Base-by-base conservation (phyloP, 1,284 basidiomycete genomes). In the Chalciporus sp. region DNA sequence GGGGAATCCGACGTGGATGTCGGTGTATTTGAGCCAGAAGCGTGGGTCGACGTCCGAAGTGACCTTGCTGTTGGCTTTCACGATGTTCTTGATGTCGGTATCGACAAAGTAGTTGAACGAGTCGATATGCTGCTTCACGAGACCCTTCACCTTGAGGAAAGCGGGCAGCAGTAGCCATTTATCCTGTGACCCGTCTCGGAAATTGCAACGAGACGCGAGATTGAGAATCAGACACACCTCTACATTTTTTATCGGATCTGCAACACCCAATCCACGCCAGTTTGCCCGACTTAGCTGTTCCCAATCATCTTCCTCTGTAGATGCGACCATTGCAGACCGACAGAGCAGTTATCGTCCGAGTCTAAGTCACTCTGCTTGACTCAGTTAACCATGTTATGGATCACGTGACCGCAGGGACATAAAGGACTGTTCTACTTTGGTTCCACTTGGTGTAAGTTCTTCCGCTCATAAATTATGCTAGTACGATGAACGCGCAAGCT, bases 81-180 rank as follows among this genome's bases (percentile, higher is more conserved):
- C 86, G 65, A 99, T 98, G 64, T 96, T 96, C 72, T 95, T 96
- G 69, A 98, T 91, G 69, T 98, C 95, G 37, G 92, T 89, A 67
- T 99, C 92, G 65, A 99, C 94, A 71, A 99, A 99, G 74, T 98
- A 97, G 77, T 99, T 99, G 86, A 97, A 99, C 9, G 95, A 98
- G 74, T 99, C 98, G 64, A 99, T 94, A 70, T 99, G 97, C 72
- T 99, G 97, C 76, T 99, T 99, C 58, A 98, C 95, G n/a, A 98
- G 85, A 61, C 95, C 95, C 67, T 98, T 98, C 58, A 95, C 92
- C 72, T 95, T 92, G 52, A 98, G 79, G 67, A 98, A 98, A 10
- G 95, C 95, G 1, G 95, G 95, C 4, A 98, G 76, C 11, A 98
- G 76, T 42, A 96, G 84, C 95, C 95, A 98, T 85, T 98, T 98